Evolutionary conservation across 495 filamentous ascomycete species (phyloP).

Genomic region (Lasiosphaeria ovina): DNA sequence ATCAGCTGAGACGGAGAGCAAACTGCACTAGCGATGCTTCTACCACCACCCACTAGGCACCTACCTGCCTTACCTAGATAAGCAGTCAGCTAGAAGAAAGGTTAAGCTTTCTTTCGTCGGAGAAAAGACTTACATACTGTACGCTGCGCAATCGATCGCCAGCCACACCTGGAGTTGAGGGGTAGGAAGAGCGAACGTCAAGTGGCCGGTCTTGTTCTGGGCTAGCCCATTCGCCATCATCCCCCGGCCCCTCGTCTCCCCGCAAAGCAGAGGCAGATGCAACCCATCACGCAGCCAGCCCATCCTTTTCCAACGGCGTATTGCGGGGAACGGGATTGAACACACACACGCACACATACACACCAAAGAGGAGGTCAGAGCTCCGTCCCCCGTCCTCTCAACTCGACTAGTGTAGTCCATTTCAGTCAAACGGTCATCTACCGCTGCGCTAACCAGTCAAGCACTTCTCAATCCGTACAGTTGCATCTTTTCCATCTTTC

Average conservation of each 20-base stretch:
- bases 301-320: no score
- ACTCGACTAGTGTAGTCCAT: no score
- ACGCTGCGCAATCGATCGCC: background rate
- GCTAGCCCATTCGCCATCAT: background rate
- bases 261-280: constrained; percentile 16
- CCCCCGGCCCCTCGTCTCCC: background rate
- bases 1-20: no score
- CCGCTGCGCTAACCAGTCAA: no score
- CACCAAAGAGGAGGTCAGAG: constrained; percentile 9
- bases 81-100: no score
- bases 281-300: background rate
- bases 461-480: no score
- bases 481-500: background rate
- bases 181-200: background rate
- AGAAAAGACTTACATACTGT: background rate
- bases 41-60: no score
- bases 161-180: constrained; percentile 2
- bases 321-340: constrained; percentile 9
- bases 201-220: background rate
- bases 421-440: no score
- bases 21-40: no score
- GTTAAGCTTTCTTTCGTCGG: constrained; percentile 1
- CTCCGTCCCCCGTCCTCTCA: background rate
- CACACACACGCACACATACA: no score
- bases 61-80: no score